Base-by-base conservation (phyloP, 371 early-diverging fungal species). In the Actinomortierella ambigua region DNA sequence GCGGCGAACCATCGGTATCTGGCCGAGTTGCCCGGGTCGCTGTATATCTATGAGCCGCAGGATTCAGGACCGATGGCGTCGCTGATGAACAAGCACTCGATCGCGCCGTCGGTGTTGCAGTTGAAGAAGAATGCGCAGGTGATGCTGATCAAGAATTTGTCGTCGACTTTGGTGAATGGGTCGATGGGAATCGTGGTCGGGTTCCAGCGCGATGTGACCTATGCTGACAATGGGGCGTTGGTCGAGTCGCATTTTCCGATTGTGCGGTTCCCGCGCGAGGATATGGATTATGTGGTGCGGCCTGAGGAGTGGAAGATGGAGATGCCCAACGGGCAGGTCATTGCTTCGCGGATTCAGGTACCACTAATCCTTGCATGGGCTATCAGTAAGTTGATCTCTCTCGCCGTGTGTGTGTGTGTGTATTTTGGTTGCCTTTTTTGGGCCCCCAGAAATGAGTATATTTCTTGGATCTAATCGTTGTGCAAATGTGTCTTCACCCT, bases 101-200 rank as follows among this genome's bases (percentile, higher is more conserved):
- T 82, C 43, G 87, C 89, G 3, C 85, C 89, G 0, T 59, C 70
- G 2, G 56, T 53, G 11, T 69, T 96, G 4, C 79, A 82, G 28
- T 78, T 97, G 23, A 93, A 93, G 69, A 53, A 75, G 20, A 79
- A 84, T 46, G 92, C 96, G 0, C 97, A 95, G 56, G 98, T 97
- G 3, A 90, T 97, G 88, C 81, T 97, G 34, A 65, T 93, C 24
- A 91, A 92, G 58, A 97, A 97, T 64, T 61, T 90, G 62, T 77
- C 75, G 0, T 28, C 63, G 4, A 83, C 81, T 0, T 77, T 97
- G 5, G 95, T 95, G 22, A 97, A 97, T 65, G 97, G 97, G 24
- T 84, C 89, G 7, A 79, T 91, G 39, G 97, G 97, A 4, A 80
- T 88, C 0, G 85, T 97, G 0, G 77, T 68, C 0, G 79, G 84